Percentiles rank a stretch among this genome's conserved stretches.
Conservation (phyloP, 2,329 filamentous ascomycete species). For the Aspergillus viridinutans region DNA sequence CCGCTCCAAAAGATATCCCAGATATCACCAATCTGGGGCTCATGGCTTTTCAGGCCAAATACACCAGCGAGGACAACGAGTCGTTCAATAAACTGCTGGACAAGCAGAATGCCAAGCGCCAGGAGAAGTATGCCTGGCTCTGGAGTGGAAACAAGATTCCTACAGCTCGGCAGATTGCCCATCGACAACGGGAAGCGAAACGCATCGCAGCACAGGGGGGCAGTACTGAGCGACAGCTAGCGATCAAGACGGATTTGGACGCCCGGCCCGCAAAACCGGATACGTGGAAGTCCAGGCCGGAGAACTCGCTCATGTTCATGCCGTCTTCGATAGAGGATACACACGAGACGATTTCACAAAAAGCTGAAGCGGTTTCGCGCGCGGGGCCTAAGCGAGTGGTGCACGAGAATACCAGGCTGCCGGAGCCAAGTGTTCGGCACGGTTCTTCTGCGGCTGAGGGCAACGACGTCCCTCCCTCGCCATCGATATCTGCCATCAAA, state of each 20-base stretch:
- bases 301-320: slow-evolving; percentile 83
- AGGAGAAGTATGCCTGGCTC: slow-evolving; percentile 83
- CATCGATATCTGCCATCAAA: slow-evolving; percentile 76
- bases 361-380: slow-evolving; percentile 64
- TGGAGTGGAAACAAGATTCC: slow-evolving; percentile 82
- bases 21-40: slow-evolving; percentile 73
- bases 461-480: slow-evolving; percentile 62
- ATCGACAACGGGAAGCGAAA: slow-evolving; percentile 58
- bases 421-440: slow-evolving; percentile 38
- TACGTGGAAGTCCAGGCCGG: slow-evolving; percentile 67
- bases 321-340: slow-evolving; percentile 50
- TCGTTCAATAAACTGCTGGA: slow-evolving; percentile 92
- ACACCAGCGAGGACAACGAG: slow-evolving; percentile 97
- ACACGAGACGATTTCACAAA: slow-evolving; percentile 59
- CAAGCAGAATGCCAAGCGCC: slow-evolving; percentile 78
- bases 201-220: slow-evolving; percentile 63
- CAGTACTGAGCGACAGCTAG: slow-evolving; percentile 55
- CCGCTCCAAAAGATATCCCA: slow-evolving; percentile 48
- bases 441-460: slow-evolving; percentile 20
- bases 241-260: slow-evolving; percentile 60
- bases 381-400: slow-evolving; percentile 73
- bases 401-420: slow-evolving; percentile 79
- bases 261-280: slow-evolving; percentile 74
- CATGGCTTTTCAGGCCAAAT: slow-evolving; percentile 81
- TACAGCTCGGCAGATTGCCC: slow-evolving; percentile 57